Evolutionary conservation across 164 flowering plant species (phyloP).

Genomic region (Stephania cephalantha): DNA sequence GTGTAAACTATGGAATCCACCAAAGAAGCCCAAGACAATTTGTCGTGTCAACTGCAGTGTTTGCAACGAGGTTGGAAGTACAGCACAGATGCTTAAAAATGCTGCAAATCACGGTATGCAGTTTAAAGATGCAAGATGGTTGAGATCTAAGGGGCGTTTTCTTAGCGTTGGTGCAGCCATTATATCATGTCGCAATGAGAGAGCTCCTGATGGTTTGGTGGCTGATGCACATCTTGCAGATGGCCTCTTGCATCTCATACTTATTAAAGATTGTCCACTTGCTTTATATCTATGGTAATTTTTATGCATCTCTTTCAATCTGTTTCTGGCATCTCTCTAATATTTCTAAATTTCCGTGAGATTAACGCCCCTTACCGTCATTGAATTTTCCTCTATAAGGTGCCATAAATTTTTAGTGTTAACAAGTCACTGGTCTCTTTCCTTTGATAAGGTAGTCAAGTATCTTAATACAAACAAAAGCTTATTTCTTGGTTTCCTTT

Average conservation of each 20-base stretch:
- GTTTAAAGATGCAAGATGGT: slow-evolving; percentile 45
- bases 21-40: slow-evolving; percentile 34
- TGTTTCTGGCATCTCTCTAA: background rate
- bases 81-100: slow-evolving; percentile 14
- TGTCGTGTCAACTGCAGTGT: slow-evolving; percentile 59
- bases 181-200: slow-evolving; percentile 84
- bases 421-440: background rate
- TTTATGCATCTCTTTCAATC: background rate
- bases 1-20: slow-evolving; percentile 15
- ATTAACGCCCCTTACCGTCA: background rate
- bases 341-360: background rate
- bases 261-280: slow-evolving; percentile 80
- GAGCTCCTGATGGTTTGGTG: slow-evolving; percentile 94
- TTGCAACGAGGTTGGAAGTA: slow-evolving; percentile 27
- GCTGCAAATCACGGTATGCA: slow-evolving; percentile 11
- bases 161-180: slow-evolving; percentile 92
- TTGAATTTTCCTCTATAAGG: background rate
- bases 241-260: slow-evolving; percentile 77
- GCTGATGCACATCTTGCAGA: slow-evolving; percentile 97
- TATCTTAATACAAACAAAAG: background rate
- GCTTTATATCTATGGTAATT: slow-evolving; percentile 72
- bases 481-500: background rate
- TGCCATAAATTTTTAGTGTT: background rate
- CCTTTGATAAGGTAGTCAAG: background rate
- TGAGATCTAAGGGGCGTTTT: slow-evolving; percentile 61